A percentile compares a stretch with the other conserved stretches of the same genome.
Evolutionary conservation across 2,329 filamentous ascomycete species (phyloP).

Genomic region (Penicillium italicum): DNA sequence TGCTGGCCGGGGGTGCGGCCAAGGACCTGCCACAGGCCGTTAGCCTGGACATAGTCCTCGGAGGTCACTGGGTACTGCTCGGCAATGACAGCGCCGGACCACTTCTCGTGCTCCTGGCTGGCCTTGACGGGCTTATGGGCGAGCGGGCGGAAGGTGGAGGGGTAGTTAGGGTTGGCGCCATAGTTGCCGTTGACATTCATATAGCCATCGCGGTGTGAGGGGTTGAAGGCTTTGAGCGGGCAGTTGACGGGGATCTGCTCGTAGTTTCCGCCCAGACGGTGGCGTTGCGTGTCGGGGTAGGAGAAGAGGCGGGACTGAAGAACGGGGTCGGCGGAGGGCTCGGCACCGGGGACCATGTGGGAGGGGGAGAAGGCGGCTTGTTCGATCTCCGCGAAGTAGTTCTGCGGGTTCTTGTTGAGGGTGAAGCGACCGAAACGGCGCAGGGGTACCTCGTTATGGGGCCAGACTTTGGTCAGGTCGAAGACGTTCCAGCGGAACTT

Average conservation of each 20-base stretch:
- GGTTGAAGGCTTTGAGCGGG: slow-evolving; percentile 52
- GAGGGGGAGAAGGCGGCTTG: slow-evolving; percentile 67
- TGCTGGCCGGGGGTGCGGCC: slow-evolving; percentile 53
- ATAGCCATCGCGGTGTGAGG: slow-evolving; percentile 68
- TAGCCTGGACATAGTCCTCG: slow-evolving; percentile 46
- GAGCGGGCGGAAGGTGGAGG: slow-evolving; percentile 39
- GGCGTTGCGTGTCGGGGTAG: slow-evolving; percentile 64
- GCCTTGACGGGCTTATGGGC: slow-evolving; percentile 40
- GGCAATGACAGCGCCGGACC: slow-evolving; percentile 39
- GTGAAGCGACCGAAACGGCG: slow-evolving; percentile 60
- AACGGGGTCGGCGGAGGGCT: slow-evolving; percentile 67
- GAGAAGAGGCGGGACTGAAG: slow-evolving; percentile 68
- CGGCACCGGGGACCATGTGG: slow-evolving; percentile 64
- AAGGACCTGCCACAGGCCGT: slow-evolving; percentile 44
- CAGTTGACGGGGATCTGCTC: slow-evolving; percentile 62
- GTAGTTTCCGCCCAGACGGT: slow-evolving; percentile 63
- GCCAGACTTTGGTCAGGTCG: slow-evolving; percentile 68
- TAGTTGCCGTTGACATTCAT: slow-evolving; percentile 68
- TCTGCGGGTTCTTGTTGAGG: slow-evolving; percentile 61
- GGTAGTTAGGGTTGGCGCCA: slow-evolving; percentile 56
- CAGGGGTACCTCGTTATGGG: slow-evolving; percentile 59
- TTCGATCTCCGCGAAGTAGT: slow-evolving; percentile 70
- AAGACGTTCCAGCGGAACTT: slow-evolving; percentile 62
- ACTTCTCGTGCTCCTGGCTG: slow-evolving; percentile 45
- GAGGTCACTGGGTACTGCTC: slow-evolving; percentile 43